Evolutionary conservation across 1,284 basidiomycete genomes (phyloP).

Genomic region (Ustilago shanxiensis): DNA sequence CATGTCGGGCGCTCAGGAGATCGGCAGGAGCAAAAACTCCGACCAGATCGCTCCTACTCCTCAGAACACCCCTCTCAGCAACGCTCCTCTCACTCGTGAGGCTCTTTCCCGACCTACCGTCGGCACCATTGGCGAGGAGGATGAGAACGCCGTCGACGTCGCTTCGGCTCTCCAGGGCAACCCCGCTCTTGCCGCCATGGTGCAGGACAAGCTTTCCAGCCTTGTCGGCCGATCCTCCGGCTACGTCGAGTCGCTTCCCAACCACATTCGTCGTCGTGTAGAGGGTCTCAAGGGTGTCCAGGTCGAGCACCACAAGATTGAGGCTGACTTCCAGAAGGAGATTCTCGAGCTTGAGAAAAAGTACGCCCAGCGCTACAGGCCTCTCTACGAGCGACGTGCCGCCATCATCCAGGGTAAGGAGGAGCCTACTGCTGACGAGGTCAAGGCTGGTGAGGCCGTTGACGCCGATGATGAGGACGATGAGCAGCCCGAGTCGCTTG

Average conservation of each 20-base stretch:
- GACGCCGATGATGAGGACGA: slow-evolving; percentile 75
- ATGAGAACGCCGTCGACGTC: slow-evolving; percentile 58
- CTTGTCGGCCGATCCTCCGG: slow-evolving; percentile 85
- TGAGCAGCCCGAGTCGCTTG: slow-evolving; percentile 70
- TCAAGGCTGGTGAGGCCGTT: slow-evolving; percentile 80
- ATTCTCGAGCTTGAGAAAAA: slow-evolving; percentile 97
- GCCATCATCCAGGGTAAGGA: slow-evolving; percentile 84
- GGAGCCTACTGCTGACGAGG: slow-evolving; percentile 83
- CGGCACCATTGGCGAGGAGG: slow-evolving; percentile 68
- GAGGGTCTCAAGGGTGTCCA: slow-evolving; percentile 96
- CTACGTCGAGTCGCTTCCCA: slow-evolving; percentile 87
- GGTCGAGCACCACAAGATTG: slow-evolving; percentile 90
- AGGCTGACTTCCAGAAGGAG: slow-evolving; percentile 95
- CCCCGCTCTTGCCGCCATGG: slow-evolving; percentile 70
- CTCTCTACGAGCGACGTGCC: slow-evolving; percentile 87
- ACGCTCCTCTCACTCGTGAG: slow-evolving; percentile 78
- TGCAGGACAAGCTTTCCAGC: slow-evolving; percentile 74
- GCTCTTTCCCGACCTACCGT: slow-evolving; percentile 76
- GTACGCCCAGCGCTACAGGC: slow-evolving; percentile 87
- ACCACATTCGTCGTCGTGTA: slow-evolving; percentile 84
- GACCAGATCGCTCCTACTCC: slow-evolving; percentile 78
- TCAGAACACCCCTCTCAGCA: slow-evolving; percentile 82
- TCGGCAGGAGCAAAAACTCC: slow-evolving; percentile 56
- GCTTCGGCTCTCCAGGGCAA: slow-evolving; percentile 61
- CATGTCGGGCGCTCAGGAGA: slow-evolving; percentile 58